Conservation (phyloP, 2,329 filamentous ascomycete genomes). For the Fusarium metavorans region DNA sequence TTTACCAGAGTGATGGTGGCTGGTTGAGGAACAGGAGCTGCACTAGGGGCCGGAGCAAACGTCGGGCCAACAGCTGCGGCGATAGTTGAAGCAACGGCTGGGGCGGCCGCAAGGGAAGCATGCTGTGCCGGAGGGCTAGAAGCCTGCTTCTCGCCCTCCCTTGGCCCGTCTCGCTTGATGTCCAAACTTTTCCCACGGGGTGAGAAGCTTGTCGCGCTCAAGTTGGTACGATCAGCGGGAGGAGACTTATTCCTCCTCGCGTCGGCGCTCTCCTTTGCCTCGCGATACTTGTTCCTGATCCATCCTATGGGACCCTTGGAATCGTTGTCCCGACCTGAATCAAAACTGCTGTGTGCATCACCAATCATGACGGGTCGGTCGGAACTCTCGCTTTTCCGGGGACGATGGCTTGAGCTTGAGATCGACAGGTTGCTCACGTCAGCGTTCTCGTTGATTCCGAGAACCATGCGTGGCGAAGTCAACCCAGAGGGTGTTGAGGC, state of each 20-base stretch:
- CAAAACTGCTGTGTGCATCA: conserved; percentile 55
- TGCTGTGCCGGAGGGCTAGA: conserved; percentile 8
- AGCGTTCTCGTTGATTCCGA: conserved; percentile 73
- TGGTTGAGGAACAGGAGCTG: conserved; percentile 14
- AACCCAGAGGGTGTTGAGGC: conserved; percentile 55
- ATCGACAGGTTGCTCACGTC: conserved; percentile 77
- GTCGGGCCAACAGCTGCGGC: conserved; percentile 11
- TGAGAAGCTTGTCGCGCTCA: conserved; percentile 46
- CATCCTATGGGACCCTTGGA: conserved; percentile 65
- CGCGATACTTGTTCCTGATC: conserved; percentile 71
- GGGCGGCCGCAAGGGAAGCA: conserved; percentile 18
- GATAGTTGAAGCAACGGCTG: conserved; percentile 13
- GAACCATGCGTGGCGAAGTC: conserved; percentile 57
- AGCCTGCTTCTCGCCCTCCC: conserved; percentile 34
- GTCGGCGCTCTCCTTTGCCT: conserved; percentile 68
- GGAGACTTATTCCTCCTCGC: conserved; percentile 69
- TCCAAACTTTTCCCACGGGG: conserved; percentile 63
- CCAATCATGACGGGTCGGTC: conserved; percentile 56
- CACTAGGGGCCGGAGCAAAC: not conserved
- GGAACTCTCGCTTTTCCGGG: conserved; percentile 63
- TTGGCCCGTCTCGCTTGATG: conserved; percentile 53
- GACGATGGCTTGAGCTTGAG: conserved; percentile 67
- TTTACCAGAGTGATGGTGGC: conserved; percentile 20
- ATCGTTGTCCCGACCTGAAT: conserved; percentile 61
- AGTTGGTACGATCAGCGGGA: conserved; percentile 52